Conservation (phyloP, 2,329 filamentous ascomycete genomes). For the Knufia petricola region DNA sequence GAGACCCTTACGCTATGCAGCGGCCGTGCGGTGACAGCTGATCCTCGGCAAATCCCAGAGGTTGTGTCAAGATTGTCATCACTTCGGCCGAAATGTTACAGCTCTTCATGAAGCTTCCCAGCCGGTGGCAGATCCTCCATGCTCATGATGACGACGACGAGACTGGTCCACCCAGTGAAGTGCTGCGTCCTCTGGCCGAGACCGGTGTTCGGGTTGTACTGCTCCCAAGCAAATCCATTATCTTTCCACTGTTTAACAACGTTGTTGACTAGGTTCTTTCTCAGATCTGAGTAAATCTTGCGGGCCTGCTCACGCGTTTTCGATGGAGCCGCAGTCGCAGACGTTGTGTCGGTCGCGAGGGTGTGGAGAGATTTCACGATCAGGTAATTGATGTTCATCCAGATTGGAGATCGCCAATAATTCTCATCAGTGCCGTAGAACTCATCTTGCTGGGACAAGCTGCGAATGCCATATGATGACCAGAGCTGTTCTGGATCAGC, state of each 20-base stretch:
- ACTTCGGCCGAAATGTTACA: neutral
- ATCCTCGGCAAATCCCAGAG: too few relatives aligned
- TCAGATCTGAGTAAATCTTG: slow-evolving; percentile 65
- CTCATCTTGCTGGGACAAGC: slow-evolving; percentile 71
- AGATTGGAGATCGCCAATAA: slow-evolving; percentile 91
- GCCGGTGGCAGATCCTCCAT: slow-evolving; percentile 61
- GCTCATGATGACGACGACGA: slow-evolving; percentile 94
- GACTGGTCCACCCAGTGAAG: slow-evolving; percentile 97
- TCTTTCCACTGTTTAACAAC: slow-evolving; percentile 80
- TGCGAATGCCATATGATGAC: slow-evolving; percentile 79
- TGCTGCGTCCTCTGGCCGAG: slow-evolving; percentile 92
- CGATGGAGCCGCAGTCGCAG: slow-evolving; percentile 10
- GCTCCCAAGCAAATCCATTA: slow-evolving; percentile 97
- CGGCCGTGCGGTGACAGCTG: too few relatives aligned
- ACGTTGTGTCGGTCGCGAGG: slow-evolving; percentile 31
- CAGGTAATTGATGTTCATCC: slow-evolving; percentile 95
- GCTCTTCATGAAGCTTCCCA: slow-evolving; percentile 5
- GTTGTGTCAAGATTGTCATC: neutral
- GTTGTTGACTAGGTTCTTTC: slow-evolving; percentile 78
- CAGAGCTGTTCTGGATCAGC: slow-evolving; percentile 78
- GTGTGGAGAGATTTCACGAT: slow-evolving; percentile 68
- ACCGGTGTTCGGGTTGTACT: slow-evolving; percentile 91
- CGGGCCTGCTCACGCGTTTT: slow-evolving; percentile 43
- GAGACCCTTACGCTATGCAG: too few relatives aligned
- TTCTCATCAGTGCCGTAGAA: slow-evolving; percentile 88